Conservation (phyloP, 129 eudicot genomes). For the Dittrichia graveolens region DNA sequence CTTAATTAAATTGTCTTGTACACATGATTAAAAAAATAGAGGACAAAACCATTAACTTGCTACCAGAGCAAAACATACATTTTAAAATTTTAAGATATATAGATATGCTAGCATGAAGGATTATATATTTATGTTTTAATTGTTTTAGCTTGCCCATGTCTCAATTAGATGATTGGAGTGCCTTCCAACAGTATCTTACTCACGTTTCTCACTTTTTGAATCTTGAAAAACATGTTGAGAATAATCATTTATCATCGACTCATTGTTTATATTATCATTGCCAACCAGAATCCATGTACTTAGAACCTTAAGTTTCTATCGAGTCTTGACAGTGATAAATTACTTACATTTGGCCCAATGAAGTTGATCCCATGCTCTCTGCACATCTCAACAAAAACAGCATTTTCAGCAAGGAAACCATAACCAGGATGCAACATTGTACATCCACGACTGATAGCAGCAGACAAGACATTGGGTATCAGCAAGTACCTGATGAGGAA, state of each 20-base stretch:
- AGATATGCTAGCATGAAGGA: not conserved
- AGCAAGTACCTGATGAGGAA: slow-evolving; percentile 63
- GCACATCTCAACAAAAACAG: slow-evolving; percentile 94
- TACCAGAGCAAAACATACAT: not conserved
- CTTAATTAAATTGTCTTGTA: not conserved
- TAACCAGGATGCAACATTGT: slow-evolving; percentile 99
- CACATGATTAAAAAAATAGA: not conserved
- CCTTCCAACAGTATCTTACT: not conserved
- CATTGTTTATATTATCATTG: not conserved
- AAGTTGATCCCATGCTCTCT: slow-evolving; percentile 89
- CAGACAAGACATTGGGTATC: slow-evolving; percentile 81
- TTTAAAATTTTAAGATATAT: not conserved
- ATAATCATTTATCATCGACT: not conserved
- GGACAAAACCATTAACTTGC: not conserved
- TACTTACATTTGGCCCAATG: slow-evolving; percentile 88
- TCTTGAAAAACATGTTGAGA: slow-evolving; percentile 11
- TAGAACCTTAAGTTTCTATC: slow-evolving; percentile 1
- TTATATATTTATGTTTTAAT: not conserved
- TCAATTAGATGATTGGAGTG: slow-evolving; percentile 11
- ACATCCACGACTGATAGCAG: slow-evolving; percentile 91
- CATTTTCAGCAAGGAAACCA: slow-evolving; percentile 94
- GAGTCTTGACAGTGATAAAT: not conserved
- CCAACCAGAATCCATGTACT: slow-evolving; percentile 6
- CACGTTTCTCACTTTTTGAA: slow-evolving; percentile 7
- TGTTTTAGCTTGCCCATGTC: slow-evolving; percentile 8